Base-by-base conservation (phyloP, 1,284 basidiomycete species). In the Chalciporus sp. region DNA sequence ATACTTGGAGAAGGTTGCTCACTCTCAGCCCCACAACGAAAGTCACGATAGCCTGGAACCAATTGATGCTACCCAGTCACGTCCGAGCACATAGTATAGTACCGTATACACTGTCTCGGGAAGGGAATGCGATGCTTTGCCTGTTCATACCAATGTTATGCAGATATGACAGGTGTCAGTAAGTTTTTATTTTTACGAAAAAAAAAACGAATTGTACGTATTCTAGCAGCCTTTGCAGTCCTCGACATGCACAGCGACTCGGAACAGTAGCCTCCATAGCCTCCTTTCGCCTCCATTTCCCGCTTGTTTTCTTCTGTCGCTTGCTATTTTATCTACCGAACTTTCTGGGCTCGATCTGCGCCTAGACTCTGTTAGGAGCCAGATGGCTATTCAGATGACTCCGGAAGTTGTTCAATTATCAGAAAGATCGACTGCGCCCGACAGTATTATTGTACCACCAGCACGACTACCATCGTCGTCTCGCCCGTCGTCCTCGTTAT, bases 1-100 rank as follows among this genome's bases (percentile, higher is more conserved):
- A 43, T 67, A 72, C 55, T 63, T 75, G 63, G 63, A 70, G 58
- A 65, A 57, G 53, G 60, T 56, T 58, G 60, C 57, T 49, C 43
- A 56, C 51, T 51, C 51, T 46, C 45, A 48, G 31, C 29, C 10
- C 31, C 55, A 57, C 17, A 11, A 39, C 35, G 40, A 43, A 11
- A n/a, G 28, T 11, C 23, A 19, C 42, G 31, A 27, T 10, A 44
- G 14, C n/a, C 10, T 29, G 20, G 41, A 42, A 43, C 27, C 35
- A 7, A 20, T 10, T 40, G 16, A 42, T 27, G 7, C 42, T 29
- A 19, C 35, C 19, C 35, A 31, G 28, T 27, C 23, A n/a, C n/a
- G 39, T 27, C 42, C 28, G 12, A 37, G n/a, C 35, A 37, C n/a
- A 8, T 39, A 39, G 37, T 39, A 35, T 35, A n/a, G 33, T 5